These are phyloP conservation scores for Boletales sp. DNA, from an alignment of 768 basidiomycete species.

Conservation along the genomic window DNA sequence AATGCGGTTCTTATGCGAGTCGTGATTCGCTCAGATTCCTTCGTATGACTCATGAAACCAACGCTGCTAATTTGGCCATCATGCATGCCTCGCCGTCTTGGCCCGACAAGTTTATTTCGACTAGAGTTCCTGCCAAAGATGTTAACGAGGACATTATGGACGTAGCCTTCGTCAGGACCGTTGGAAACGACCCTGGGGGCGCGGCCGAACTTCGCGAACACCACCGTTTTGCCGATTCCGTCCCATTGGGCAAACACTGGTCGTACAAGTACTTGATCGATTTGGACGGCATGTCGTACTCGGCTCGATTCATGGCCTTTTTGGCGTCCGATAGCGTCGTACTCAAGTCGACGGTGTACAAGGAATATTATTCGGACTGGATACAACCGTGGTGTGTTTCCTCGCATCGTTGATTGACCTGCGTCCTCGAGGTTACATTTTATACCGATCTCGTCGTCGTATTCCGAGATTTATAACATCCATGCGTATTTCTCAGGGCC, in stretches of 20 bases:
- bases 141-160: slow-evolving; percentile 86
- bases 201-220: slow-evolving; percentile 56
- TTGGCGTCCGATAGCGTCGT: slow-evolving; percentile 86
- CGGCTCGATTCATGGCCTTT: slow-evolving; percentile 82
- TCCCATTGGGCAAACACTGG: slow-evolving; percentile 86
- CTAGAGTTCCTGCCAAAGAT: slow-evolving; percentile 50
- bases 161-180: slow-evolving; percentile 76
- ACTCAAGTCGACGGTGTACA: slow-evolving; percentile 87
- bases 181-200: slow-evolving; percentile 77
- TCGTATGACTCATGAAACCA: slow-evolving; percentile 62
- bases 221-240: slow-evolving; percentile 71
- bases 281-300: slow-evolving; percentile 94
- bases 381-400: slow-evolving; percentile 76
- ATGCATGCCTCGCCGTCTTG: slow-evolving; percentile 65
- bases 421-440: slow-evolving; percentile 73
- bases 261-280: slow-evolving; percentile 90
- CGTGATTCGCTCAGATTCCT: slow-evolving; percentile 47
- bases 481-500: slow-evolving; percentile 92
- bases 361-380: slow-evolving; percentile 90
- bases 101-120: slow-evolving; percentile 56
- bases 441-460: slow-evolving; percentile 84
- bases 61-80: slow-evolving; percentile 53
- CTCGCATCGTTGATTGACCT: neutral
- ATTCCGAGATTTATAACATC: slow-evolving; percentile 91
- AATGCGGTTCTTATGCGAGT: neutral